Evolutionary conservation across 148 eudicot genomes (phyloP).

Genomic region (Camellia japonica): DNA sequence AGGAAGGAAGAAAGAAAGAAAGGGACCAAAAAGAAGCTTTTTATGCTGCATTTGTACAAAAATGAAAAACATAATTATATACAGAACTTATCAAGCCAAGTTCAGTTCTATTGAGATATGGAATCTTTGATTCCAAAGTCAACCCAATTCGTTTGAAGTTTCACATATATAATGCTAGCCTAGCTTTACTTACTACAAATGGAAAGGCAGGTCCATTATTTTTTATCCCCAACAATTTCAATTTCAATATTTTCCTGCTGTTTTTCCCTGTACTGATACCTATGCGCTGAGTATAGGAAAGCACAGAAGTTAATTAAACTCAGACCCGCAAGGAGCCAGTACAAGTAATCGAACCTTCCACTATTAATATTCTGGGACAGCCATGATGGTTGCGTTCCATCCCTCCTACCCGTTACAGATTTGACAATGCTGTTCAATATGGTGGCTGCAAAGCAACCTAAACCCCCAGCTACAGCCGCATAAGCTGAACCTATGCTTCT

Average conservation of each 20-base stretch:
- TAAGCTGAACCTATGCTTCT: slow-evolving; percentile 92
- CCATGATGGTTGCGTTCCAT: slow-evolving; percentile 51
- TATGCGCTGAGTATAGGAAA: slow-evolving; percentile 56
- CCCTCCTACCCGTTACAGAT: slow-evolving; percentile 43
- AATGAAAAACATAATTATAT: too few relatives aligned
- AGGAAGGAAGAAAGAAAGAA: too few relatives aligned
- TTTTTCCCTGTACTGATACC: slow-evolving; percentile 58
- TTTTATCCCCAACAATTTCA: slow-evolving; percentile 4
- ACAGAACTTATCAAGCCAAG: too few relatives aligned
- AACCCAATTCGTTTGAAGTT: too few relatives aligned
- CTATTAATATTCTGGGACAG: slow-evolving; percentile 87
- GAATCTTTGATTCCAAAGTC: too few relatives aligned
- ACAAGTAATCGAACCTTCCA: slow-evolving; percentile 75
- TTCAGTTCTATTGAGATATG: too few relatives aligned
- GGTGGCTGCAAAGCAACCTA: slow-evolving; percentile 85
- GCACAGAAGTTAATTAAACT: slow-evolving; percentile 62
- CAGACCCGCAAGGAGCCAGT: slow-evolving; percentile 74
- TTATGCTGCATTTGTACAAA: too few relatives aligned
- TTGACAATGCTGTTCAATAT: slow-evolving; percentile 62
- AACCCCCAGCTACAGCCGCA: slow-evolving; percentile 87
- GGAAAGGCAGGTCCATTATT: neutral
- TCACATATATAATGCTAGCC: too few relatives aligned
- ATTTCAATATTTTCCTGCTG: slow-evolving; percentile 6
- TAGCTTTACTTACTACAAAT: too few relatives aligned
- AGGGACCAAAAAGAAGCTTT: too few relatives aligned